Base-by-base conservation (phyloP, 2,329 filamentous ascomycete genomes). In the Myriosclerotinia duriaeana region DNA sequence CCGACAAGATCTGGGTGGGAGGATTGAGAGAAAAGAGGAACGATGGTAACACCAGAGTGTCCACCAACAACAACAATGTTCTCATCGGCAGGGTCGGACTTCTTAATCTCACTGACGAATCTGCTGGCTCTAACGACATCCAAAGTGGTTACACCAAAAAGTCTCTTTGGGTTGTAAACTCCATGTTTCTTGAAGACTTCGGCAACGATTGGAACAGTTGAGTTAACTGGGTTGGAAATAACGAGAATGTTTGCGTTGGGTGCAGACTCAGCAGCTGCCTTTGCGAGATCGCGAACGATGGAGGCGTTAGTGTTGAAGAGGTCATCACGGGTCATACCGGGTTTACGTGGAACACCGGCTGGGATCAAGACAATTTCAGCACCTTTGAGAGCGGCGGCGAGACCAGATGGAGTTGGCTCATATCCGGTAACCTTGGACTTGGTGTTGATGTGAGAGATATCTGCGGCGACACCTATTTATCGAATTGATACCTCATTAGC, bases 211-310 rank as follows among this genome's bases (percentile, higher is more conserved):
- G 95, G 95, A 67, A 99, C 95, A 67, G 95, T 99, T 64, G 93
- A 97, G 89, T 99, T 99, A 81, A 99, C 95, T 68, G 95, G 95
- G 87, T 99, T 99, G 77, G 94, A 98, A 81, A 99, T 99, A 83
- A 99, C 89, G 72, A 98, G 88, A 78, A 97, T 88, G 82, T 89
- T 97, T 66, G 95, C 95, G 79, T 97, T 96, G 78, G 95, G 95
- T 78, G 89, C 89, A 77, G 90, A 87, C 78, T 97, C 89, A 74
- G 94, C 93, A 75, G 92, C 87, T 64, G 91, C 89, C 84, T 96
- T 90, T 75, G 96, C 89, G 73, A 99, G 86, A 74, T 92, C 93
- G 82, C 95, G 92, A 78, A 99, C 95, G 77, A 99, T 99, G 76
- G 93, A 92, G 69, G 95, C 95, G 80, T 99, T 99, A 85, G 97